Conservation (phyloP, 371 early-diverging fungal genomes). For the Syncephalastrum contaminatum region DNA sequence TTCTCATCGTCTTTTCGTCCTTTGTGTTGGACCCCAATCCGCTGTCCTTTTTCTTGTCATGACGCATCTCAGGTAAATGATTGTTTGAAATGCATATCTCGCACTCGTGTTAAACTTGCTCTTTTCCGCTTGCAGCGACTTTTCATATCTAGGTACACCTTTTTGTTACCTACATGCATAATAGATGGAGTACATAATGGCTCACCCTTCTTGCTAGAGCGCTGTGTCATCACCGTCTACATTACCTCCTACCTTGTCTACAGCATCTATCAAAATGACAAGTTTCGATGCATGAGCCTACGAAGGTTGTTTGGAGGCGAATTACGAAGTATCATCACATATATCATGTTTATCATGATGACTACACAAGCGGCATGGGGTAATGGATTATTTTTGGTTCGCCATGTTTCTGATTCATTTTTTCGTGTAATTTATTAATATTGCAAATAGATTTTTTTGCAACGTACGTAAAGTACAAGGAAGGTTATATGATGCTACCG, state of each 20-base stretch:
- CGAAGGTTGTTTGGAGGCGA: slow-evolving; percentile 38
- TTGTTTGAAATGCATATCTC: background rate
- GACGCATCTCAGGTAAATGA: slow-evolving; percentile 9
- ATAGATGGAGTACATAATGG: too few relatives aligned
- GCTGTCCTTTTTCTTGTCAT: background rate
- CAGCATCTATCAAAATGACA: slow-evolving; percentile 32
- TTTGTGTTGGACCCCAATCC: too few relatives aligned
- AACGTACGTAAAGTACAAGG: slow-evolving; percentile 50
- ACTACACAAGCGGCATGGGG: slow-evolving; percentile 41
- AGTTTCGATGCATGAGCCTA: slow-evolving; percentile 35
- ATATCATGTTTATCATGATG: slow-evolving; percentile 39
- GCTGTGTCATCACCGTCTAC: slow-evolving; percentile 33
- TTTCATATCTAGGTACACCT: slow-evolving; percentile 9
- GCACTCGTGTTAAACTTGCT: background rate
- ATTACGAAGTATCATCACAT: slow-evolving; percentile 43
- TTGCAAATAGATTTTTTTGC: slow-evolving; percentile 30
- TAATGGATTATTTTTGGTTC: slow-evolving; percentile 7
- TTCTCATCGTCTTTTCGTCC: background rate
- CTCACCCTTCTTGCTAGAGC: slow-evolving; percentile 17
- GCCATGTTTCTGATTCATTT: background rate
- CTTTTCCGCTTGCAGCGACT: background rate
- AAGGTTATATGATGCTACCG: slow-evolving; percentile 31
- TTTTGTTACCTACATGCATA: background rate
- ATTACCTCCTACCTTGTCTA: slow-evolving; percentile 26
- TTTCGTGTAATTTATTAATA: background rate